Evolutionary conservation across 495 filamentous ascomycete species (phyloP), one percentile per base, ranked within the genome.

Genomic region (Rusavskia elegans): DNA sequence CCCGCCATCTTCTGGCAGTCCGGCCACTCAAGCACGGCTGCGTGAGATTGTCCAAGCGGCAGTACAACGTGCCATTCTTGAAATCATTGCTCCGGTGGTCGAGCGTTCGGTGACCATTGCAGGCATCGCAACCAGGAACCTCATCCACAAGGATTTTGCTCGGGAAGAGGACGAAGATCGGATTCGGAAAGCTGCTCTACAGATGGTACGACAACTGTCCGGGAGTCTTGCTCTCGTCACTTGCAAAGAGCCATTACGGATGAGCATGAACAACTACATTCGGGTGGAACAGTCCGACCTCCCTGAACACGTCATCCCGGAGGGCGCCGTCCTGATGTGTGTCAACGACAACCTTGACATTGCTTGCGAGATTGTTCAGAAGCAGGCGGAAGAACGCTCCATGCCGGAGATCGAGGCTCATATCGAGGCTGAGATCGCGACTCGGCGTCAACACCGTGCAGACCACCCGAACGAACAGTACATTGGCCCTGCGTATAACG

Each of bases 41-140:
- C 81, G 87, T 53, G 80, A 86, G 53, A 92, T 97, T 61, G 82
- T 94, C 27, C 77, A 83, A 45, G 78, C 72, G 41, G 87, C 92
- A 9, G 83, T 94, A 37, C 87, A 86, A 45, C 82, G 85, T 48
- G 89, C 92, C 10, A 81, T 97, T 50, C 79, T 84, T 35, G 93
- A 97, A 58, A 98, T 98, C 57, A 95, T 97, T 55, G 85, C 85
- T 32, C 92, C 92, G 6, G 92, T 98, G 8, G 93, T 98, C 14
- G 92, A 98, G 62, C 79, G 92, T 23, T 98, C 92, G 16, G 89
- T 98, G 19, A 95, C 93, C 0, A 97, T 98, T 64, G 92, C 92
- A 35, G 88, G 89, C 7, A 97, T 99, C 38, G 90, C 90, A 5
- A 94, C 92, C 0, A 80, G 85, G 45, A 86, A 95, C 65, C 81